Percentiles rank a stretch among this genome's conserved stretches.
Conservation (phyloP, 2,329 filamentous ascomycete species). For the Microsporum ferrugineum region DNA sequence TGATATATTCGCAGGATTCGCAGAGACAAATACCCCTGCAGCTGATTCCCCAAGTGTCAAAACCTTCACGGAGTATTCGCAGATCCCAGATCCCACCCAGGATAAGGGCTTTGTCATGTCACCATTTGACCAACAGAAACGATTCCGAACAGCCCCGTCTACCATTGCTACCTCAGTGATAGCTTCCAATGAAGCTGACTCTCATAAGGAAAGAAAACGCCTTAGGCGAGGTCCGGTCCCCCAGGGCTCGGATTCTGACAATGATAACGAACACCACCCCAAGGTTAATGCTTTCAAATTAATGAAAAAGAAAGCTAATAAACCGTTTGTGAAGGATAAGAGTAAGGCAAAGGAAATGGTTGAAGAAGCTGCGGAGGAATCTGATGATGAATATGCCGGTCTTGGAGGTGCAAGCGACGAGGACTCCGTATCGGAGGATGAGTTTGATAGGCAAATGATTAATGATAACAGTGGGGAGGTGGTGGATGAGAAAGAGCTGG, state of each 20-base stretch:
- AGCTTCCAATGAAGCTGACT: constrained; percentile 50
- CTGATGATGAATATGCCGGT: constrained; percentile 94
- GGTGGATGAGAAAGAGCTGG: constrained; percentile 69
- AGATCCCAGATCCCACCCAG: constrained; percentile 65
- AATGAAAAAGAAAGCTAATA: constrained; percentile 51
- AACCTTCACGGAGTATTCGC: constrained; percentile 52
- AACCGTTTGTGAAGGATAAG: constrained; percentile 67
- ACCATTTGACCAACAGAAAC: constrained; percentile 54
- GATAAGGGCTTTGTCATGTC: constrained; percentile 65
- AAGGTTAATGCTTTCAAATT: constrained; percentile 51
- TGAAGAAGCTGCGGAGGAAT: constrained; percentile 90
- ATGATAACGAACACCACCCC: constrained; percentile 31
- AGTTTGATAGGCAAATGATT: constrained; percentile 76
- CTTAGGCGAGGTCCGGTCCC: constrained; percentile 38
- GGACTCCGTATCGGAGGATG: constrained; percentile 63
- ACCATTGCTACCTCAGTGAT: constrained; percentile 64
- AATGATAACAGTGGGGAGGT: constrained; percentile 68
- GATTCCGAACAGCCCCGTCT: constrained; percentile 52
- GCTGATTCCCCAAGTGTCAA: constrained; percentile 27
- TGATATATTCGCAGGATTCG: constrained; percentile 35
- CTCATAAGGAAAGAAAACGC: constrained; percentile 36
- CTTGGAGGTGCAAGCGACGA: constrained; percentile 84
- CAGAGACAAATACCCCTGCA: constrained; percentile 24
- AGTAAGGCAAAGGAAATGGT: constrained; percentile 80
- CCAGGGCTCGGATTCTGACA: constrained; percentile 37